Evolutionary conservation across 2,329 filamentous ascomycete species (phyloP), one percentile per base, ranked within the genome.

Genomic region (Talaromyces atroroseus): DNA sequence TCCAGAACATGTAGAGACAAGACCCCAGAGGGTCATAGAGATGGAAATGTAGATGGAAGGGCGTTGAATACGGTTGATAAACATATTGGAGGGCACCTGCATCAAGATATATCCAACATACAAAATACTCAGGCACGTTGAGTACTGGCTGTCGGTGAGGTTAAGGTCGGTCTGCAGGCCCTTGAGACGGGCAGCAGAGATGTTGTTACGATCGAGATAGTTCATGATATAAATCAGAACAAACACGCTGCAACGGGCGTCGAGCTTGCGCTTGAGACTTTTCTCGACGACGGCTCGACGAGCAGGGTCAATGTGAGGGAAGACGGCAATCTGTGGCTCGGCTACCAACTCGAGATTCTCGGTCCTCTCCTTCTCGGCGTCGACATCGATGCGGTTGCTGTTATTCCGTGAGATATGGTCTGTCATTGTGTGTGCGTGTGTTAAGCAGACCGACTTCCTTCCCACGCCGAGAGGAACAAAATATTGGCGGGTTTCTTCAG

Each of bases 101-200:
- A 79, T 76, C 1, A 80, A 64, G 16, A 80, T 69, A 55, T 80
- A 79, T 0, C 75, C 74, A 5, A 80, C 76, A 65, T 80, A 81
- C 68, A 81, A 81, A 59, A 80, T 79, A 59, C 80, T 77, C 6
- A 81, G 67, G 1, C 78, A 78, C 1, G 66, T 74, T 58, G 80
- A 81, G 65, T 78, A 79, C 56, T 78, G 67, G 58, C 76, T 71
- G 36, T 68, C 66, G 2, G 61, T 59, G 1, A 82, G 70, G 7
- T 71, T 58, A 2, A 81, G 68, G 20, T 80, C 77, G 32, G 67
- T 64, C 1, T 73, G 74, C 8, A 82, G 67, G 11, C 78, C 76
- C 60, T 89, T 89, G 45, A 88, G 78, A 46, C 80, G 82, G 34
- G 88, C 89, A 71, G 92, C 92, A 69, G 85, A 85, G 64, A 92